A percentile compares a stretch with the other conserved stretches of the same genome.
phyloP scores from a whole-genome alignment of 163 green algal genomes.

The Coccomyxa subellipsoidea region DNA sequence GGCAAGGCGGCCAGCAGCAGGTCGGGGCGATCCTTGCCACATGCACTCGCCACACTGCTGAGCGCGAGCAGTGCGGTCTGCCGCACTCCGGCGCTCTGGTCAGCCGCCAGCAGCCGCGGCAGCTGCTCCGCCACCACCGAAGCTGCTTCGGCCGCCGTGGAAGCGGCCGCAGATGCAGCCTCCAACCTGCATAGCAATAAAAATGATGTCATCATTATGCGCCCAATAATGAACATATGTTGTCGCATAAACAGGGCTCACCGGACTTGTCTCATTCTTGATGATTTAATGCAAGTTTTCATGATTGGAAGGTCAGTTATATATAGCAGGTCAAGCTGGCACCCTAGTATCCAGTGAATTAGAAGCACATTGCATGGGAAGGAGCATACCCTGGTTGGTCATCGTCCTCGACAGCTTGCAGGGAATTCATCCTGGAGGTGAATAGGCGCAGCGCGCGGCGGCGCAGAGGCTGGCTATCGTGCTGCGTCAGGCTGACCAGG shows the following conservation, averaged over 20 bases:
- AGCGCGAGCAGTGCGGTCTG: slow-evolving; percentile 52
- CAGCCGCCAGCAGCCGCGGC: not conserved
- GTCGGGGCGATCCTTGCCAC: slow-evolving; percentile 27
- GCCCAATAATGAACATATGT: too few relatives aligned
- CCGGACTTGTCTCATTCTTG: too few relatives aligned
- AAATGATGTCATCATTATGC: too few relatives aligned
- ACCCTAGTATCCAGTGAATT: too few relatives aligned
- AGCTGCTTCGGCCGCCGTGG: slow-evolving; percentile 22
- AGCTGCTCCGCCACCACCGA: slow-evolving; percentile 17
- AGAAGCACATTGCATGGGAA: too few relatives aligned
- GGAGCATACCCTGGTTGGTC: not conserved
- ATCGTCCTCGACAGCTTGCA: not conserved
- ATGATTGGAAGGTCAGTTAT: too few relatives aligned
- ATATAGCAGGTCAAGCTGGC: too few relatives aligned
- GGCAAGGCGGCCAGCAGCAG: slow-evolving; percentile 35
- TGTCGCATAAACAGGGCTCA: too few relatives aligned
- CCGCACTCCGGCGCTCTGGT: slow-evolving; percentile 1
- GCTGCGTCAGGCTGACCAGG: slow-evolving; percentile 43
- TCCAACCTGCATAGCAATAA: too few relatives aligned
- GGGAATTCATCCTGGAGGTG: not conserved
- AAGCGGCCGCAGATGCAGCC: not conserved
- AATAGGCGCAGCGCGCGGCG: slow-evolving; percentile 46
- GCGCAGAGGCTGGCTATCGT: slow-evolving; percentile 24
- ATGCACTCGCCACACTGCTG: slow-evolving; percentile 39
- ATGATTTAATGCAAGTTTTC: too few relatives aligned